Conservation (phyloP, 352 stramenopile genomes). For the Globisporangium mamillatum region DNA sequence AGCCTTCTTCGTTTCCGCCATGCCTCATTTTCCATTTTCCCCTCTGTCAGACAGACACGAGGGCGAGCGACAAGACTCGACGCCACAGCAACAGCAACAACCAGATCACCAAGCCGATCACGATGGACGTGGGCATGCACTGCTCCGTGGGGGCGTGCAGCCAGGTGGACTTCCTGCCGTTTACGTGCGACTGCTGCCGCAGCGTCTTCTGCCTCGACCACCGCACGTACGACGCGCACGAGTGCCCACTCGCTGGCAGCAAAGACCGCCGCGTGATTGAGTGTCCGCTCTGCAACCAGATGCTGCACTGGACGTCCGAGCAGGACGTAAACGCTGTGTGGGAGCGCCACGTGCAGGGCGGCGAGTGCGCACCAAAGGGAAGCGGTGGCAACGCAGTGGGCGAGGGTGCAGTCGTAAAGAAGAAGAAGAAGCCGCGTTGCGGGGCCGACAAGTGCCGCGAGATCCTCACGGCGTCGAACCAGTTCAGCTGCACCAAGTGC, state of each 20-base stretch:
- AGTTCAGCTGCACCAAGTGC: conserved; percentile 70
- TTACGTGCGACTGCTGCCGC: conserved; percentile 81
- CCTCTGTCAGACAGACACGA: not conserved
- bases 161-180: conserved; percentile 85
- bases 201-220: conserved; percentile 84
- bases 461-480: conserved; percentile 62
- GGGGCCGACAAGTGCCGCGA: conserved; percentile 54
- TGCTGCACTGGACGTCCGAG: conserved; percentile 68
- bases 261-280: conserved; percentile 68
- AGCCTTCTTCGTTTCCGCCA: too few relatives aligned
- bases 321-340: conserved; percentile 77
- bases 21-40: not conserved
- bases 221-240: conserved; percentile 74
- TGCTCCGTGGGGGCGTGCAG: conserved; percentile 62
- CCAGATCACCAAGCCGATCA: not conserved
- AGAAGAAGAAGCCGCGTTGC: conserved; percentile 76
- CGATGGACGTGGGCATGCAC: conserved; percentile 73
- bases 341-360: conserved; percentile 62
- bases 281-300: conserved; percentile 63
- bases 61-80: not conserved
- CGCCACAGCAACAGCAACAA: not conserved
- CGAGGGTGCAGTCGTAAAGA: conserved; percentile 27
- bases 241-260: conserved; percentile 58
- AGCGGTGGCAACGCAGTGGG: not conserved
- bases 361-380: conserved; percentile 34